Conservation (phyloP, 192 early-diverging fungal species). For the Linnemannia hyalina region DNA sequence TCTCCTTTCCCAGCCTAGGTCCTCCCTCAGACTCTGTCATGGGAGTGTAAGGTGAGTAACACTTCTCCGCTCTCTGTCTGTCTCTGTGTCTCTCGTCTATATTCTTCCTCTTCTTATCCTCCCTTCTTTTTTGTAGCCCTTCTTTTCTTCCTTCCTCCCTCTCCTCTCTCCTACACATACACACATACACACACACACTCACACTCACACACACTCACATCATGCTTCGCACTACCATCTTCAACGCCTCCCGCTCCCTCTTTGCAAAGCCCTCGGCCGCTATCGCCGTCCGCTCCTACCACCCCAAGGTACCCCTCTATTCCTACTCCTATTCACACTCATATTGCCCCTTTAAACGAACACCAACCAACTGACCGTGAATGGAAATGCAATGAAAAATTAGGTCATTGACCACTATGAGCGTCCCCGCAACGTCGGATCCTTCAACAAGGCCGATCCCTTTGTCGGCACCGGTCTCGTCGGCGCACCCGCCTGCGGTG, state of each 20-base stretch:
- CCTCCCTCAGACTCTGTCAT: neutral
- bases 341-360: neutral
- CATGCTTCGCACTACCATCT: conserved; percentile 47
- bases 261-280: conserved; percentile 42
- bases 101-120: neutral
- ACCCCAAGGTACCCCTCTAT: conserved; percentile 37
- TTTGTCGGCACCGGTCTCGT: conserved; percentile 98
- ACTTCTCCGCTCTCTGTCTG: neutral
- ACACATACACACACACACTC: neutral
- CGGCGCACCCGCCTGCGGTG: conserved; percentile 88
- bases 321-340: neutral
- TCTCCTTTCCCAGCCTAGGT: neutral
- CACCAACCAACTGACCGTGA: neutral
- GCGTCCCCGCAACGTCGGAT: conserved; percentile 95
- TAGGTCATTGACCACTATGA: conserved; percentile 99
- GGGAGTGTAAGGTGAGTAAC: neutral
- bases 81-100: neutral
- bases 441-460: conserved; percentile 86
- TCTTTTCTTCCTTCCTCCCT: neutral
- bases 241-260: conserved; percentile 37
- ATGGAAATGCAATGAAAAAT: neutral
- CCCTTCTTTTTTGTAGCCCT: neutral
- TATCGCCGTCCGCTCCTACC: conserved; percentile 48
- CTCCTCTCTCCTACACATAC: neutral
- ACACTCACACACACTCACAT: conserved; percentile 2